Conservation (phyloP, 2,329 filamentous ascomycete genomes). For the Sclerotiophoma versabilis region DNA sequence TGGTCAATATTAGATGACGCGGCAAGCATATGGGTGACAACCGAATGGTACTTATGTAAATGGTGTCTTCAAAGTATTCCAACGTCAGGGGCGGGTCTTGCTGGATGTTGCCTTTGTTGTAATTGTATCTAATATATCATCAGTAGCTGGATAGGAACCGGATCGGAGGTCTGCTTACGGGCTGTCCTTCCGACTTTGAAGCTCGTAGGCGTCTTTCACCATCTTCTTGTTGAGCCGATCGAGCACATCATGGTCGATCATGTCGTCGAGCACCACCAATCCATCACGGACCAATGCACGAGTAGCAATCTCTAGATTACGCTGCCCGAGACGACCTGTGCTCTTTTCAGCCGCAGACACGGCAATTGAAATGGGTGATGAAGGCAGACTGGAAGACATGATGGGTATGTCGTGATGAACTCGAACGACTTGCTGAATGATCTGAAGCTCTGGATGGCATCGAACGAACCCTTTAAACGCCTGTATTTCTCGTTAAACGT, state of each 20-base stretch:
- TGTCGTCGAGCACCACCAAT: constrained; percentile 43
- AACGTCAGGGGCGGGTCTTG: constrained; percentile 64
- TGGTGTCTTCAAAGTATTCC: constrained; percentile 46
- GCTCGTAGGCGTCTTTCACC: constrained; percentile 62
- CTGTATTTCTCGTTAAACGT: not conserved
- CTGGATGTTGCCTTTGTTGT: constrained; percentile 68
- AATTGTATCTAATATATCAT: constrained; percentile 58
- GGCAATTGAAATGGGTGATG: constrained; percentile 43
- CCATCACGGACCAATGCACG: constrained; percentile 42
- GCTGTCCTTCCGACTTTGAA: constrained; percentile 60
- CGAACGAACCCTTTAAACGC: not conserved
- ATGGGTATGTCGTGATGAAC: not conserved
- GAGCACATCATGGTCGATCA: constrained; percentile 56
- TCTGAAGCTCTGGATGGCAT: not conserved
- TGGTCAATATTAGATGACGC: constrained; percentile 30
- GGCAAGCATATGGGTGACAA: constrained; percentile 10
- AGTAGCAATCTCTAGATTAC: constrained; percentile 60
- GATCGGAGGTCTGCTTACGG: constrained; percentile 30
- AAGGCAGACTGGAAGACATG: constrained; percentile 29
- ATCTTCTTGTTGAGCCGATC: constrained; percentile 66
- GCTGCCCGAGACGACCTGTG: constrained; percentile 49
- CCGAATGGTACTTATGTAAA: constrained; percentile 61
- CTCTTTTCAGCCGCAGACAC: constrained; percentile 55
- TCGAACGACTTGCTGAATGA: not conserved
- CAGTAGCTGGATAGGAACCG: not conserved